Evolutionary conservation across 2,329 filamentous ascomycete genomes (phyloP), one percentile per base, ranked within the genome.

Genomic region (Chaetomium olivaceum): DNA sequence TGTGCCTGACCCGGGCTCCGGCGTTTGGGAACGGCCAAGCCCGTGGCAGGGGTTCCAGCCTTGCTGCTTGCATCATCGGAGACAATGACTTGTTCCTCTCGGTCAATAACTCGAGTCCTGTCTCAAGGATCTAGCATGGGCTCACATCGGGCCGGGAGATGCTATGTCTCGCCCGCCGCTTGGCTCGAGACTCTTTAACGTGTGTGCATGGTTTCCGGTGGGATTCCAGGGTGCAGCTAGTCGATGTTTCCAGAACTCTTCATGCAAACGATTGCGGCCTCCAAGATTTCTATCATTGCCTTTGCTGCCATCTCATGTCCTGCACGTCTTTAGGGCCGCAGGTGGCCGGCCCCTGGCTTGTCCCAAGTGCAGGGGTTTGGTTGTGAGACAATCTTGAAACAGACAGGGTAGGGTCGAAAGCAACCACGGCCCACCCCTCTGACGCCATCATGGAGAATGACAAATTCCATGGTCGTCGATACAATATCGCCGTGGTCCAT

Each of bases 381-480:
- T 67, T 65, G 43, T 69, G 67, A 69, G 67, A 69, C 67, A 64
- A 48, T 55, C 54, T 62, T 69, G 67, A 69, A 69, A 69, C 67
- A 19, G 51, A 36, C 46, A 50, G 48, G 43, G 48, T 60, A 16
- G 36, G 11, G 50, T 25, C 23, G 21, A 48, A 46, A 27, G 29
- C 29, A 25, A 59, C 25, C 61, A 36, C 43, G 46, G n/a, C 61
- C 65, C 58, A 58, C 63, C 57, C 58, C 63, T 64, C 61, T 48
- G 61, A 62, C 63, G 36, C 43, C 25, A 33, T 56, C 25, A 25
- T 23, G 31, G 21, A 39, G n/a, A 59, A 63, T 66, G 65, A 69
- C 65, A 64, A 69, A 69, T 23, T n/a, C 11, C 33, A 36, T 36
- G 33, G 9, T 36, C 11, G 33, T 12, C 33, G 33, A 3, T 9